These are phyloP conservation scores for Chiua sp. DNA, from an alignment of 1,284 basidiomycete genomes.

Conservation along the genomic window DNA sequence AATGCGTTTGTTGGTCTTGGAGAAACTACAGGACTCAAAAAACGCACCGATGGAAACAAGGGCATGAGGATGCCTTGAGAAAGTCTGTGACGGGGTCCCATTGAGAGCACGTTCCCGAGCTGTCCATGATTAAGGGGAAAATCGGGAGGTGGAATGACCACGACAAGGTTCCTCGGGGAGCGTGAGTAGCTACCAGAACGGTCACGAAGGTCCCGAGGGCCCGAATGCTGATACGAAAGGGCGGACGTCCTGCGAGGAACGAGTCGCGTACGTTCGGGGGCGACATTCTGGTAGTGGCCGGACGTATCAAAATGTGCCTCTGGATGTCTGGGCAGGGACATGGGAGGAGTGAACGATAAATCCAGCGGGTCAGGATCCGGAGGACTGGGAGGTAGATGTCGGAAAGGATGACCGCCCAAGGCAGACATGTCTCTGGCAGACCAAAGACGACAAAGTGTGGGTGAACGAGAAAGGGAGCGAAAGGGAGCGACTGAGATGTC, in stretches of 20 bases:
- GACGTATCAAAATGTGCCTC: conserved; percentile 22
- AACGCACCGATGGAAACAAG: conserved; percentile 71
- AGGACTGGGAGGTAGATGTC: conserved; percentile 49
- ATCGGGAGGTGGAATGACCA: conserved; percentile 68
- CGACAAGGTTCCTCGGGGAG: conserved; percentile 61
- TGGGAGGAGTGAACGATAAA: conserved; percentile 25
- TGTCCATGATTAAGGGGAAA: conserved; percentile 65
- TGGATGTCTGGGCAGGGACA: conserved; percentile 24
- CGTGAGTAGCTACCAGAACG: conserved; percentile 44
- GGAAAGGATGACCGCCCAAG: conserved; percentile 51
- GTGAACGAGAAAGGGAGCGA: background rate
- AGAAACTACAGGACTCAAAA: background rate
- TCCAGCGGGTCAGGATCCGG: conserved; percentile 57
- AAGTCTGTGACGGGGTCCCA: conserved; percentile 63
- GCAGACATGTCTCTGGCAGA: conserved; percentile 49
- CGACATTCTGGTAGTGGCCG: conserved; percentile 17
- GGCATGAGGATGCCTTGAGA: conserved; percentile 77
- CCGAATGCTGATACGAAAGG: conserved; percentile 62
- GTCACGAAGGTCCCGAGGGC: conserved; percentile 54
- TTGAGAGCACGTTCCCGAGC: conserved; percentile 62
- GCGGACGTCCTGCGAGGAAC: conserved; percentile 54
- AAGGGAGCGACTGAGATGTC: background rate
- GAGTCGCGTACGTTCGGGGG: conserved; percentile 38
- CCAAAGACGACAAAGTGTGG: background rate
- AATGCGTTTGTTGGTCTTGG: background rate